phyloP scores from a whole-genome alignment of 257 asterid genomes.

The Apocynum venetum region DNA sequence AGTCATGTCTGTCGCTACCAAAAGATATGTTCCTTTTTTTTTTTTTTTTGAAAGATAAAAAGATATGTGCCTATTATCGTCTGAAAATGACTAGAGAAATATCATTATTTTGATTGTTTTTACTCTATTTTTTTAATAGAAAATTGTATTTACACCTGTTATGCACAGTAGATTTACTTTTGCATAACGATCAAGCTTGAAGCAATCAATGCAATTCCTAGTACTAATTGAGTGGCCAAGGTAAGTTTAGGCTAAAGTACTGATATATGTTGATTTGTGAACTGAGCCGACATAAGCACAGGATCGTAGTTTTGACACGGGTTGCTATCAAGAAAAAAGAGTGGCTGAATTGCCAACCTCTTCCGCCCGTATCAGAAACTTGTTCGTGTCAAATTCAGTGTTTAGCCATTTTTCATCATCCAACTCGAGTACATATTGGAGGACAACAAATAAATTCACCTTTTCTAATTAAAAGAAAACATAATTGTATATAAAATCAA shows the following conservation, averaged over 20 bases:
- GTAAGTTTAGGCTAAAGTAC: too few species aligned
- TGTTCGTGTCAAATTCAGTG: neutral
- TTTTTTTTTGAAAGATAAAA: neutral
- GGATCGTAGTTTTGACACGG: too few species aligned
- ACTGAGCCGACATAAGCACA: too few species aligned
- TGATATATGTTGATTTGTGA: too few species aligned
- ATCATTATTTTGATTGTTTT: neutral
- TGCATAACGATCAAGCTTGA: too few species aligned
- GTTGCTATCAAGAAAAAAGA: too few species aligned
- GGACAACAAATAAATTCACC: neutral
- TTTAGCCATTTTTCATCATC: neutral
- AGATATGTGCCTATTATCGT: neutral
- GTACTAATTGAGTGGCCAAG: neutral
- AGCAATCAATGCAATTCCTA: too few species aligned
- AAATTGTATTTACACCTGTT: too few species aligned
- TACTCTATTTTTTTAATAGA: neutral
- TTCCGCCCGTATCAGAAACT: neutral
- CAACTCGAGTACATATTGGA: neutral
- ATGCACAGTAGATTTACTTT: too few species aligned
- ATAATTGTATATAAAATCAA: too few species aligned
- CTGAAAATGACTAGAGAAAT: neutral
- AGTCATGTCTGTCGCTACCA: conserved; percentile 1
- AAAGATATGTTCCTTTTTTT: neutral
- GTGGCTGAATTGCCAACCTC: neutral
- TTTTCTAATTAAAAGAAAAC: too few species aligned